Percentiles rank a stretch among this genome's conserved stretches.
phyloP scores from a whole-genome alignment of 768 basidiomycete genomes.

The Podaxis pistillaris region DNA sequence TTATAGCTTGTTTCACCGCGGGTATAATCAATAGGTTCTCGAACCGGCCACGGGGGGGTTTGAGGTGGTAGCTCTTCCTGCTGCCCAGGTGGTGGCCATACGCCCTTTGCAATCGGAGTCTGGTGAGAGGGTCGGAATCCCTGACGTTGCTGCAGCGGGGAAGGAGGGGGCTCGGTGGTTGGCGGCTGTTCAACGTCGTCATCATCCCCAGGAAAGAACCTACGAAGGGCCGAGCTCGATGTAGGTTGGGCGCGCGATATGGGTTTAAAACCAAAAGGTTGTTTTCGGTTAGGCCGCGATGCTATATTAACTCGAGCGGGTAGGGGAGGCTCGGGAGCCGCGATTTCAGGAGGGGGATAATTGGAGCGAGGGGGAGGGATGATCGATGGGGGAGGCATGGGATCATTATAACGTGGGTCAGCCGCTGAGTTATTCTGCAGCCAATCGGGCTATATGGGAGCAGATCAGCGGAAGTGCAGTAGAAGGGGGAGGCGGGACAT shows the following conservation, averaged over 20 bases:
- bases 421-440: constrained; percentile 12
- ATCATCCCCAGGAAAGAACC: constrained; percentile 83
- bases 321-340: background rate
- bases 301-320: constrained; percentile 9
- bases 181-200: constrained; percentile 45
- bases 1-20: background rate
- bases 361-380: constrained; percentile 8
- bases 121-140: background rate
- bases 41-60: background rate
- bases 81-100: constrained; percentile 9
- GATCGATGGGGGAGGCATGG: constrained; percentile 13
- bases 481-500: background rate
- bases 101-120: background rate
- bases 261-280: constrained; percentile 59
- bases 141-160: background rate
- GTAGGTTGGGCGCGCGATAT: constrained; percentile 43
- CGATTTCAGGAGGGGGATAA: background rate
- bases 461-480: background rate
- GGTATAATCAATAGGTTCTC: constrained; percentile 5
- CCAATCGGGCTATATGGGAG: constrained; percentile 19
- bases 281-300: constrained; percentile 11
- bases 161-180: background rate
- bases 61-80: background rate
- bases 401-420: background rate
- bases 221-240: constrained; percentile 56